phyloP scores from a whole-genome alignment of 129 eudicot species.

The Smallanthus sonchifolius region DNA sequence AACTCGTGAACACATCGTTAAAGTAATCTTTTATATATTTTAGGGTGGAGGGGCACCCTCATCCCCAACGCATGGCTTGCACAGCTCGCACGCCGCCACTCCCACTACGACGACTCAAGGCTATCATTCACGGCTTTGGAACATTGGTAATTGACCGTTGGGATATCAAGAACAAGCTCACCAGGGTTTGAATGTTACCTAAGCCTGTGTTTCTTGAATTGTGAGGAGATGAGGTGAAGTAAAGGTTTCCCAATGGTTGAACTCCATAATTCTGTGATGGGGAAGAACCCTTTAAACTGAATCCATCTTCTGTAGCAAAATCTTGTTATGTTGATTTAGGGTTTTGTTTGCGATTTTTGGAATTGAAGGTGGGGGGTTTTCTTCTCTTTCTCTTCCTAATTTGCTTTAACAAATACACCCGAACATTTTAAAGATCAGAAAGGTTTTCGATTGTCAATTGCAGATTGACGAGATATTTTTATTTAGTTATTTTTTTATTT shows the following conservation, averaged over 20 bases:
- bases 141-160: too few species aligned
- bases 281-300: slow-evolving; percentile 65
- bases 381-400: slow-evolving; percentile 14
- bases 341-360: slow-evolving; percentile 1
- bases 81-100: too few species aligned
- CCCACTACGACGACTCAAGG: too few species aligned
- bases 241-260: slow-evolving; percentile 87
- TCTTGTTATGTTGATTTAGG: slow-evolving; percentile 17
- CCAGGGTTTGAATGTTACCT: slow-evolving; percentile 73
- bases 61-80: too few species aligned
- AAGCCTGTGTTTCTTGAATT: slow-evolving; percentile 90
- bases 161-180: slow-evolving; percentile 90
- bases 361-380: not conserved
- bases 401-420: slow-evolving; percentile 24
- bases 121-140: too few species aligned
- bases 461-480: not conserved
- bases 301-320: slow-evolving; percentile 45
- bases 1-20: too few species aligned
- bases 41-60: too few species aligned
- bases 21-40: too few species aligned
- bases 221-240: slow-evolving; percentile 45
- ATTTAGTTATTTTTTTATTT: too few species aligned
- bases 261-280: slow-evolving; percentile 60
- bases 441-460: not conserved
- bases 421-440: slow-evolving; percentile 10